Conservation (phyloP, 2,329 filamentous ascomycete genomes). For the Thielaviopsis musarum region DNA sequence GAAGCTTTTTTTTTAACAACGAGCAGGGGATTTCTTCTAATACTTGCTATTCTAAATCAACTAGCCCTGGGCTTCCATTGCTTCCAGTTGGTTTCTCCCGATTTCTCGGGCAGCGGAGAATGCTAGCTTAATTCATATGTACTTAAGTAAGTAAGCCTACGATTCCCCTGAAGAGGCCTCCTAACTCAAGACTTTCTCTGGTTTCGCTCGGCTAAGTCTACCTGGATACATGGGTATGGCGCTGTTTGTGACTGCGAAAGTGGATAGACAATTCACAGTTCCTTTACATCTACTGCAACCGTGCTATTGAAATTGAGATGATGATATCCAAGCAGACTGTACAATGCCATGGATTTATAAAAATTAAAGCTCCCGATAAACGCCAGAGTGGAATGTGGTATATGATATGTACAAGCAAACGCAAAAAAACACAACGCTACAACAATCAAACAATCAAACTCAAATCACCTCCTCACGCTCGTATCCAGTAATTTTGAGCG, state of each 20-base stretch:
- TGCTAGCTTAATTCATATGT: background rate
- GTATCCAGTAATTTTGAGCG: constrained; percentile 54
- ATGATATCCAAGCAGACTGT: no score
- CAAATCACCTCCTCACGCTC: constrained; percentile 68
- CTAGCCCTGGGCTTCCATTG: background rate
- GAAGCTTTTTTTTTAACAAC: no score
- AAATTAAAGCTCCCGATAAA: background rate
- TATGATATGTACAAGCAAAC: background rate
- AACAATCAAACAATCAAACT: constrained; percentile 1
- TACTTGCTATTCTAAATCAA: no score
- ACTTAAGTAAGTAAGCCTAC: no score
- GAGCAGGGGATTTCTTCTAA: no score
- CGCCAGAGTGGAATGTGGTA: constrained; percentile 7
- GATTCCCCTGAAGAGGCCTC: background rate
- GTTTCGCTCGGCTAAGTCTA: no score
- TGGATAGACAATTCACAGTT: no score
- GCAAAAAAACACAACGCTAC: background rate
- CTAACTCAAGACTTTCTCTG: background rate
- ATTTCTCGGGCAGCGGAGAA: background rate
- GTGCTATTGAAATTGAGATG: no score
- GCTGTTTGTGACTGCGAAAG: no score
- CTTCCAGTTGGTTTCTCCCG: background rate
- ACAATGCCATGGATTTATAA: background rate
- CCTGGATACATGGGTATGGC: no score
- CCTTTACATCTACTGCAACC: no score